A percentile compares a stretch with the other conserved stretches of the same genome.
phyloP scores from a whole-genome alignment of 2,329 filamentous ascomycete species.

The Aspergillus fijiensis region DNA sequence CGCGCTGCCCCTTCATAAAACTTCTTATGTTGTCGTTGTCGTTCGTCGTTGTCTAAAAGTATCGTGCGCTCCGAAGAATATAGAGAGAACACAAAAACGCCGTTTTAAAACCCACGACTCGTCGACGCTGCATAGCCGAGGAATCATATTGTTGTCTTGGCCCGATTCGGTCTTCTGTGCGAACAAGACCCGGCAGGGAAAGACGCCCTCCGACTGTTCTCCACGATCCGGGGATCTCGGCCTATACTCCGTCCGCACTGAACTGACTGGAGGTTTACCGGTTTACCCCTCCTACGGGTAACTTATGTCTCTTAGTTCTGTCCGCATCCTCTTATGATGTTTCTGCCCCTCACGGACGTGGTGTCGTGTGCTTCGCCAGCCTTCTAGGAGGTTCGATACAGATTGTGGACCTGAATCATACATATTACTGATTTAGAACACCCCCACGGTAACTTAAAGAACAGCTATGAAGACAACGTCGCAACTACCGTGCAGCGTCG shows the following conservation, averaged over 20 bases:
- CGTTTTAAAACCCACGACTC: not conserved
- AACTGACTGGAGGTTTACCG: not conserved
- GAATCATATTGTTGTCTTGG: not conserved
- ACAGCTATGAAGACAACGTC: not conserved
- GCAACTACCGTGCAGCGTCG: not conserved
- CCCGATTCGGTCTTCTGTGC: slow-evolving; percentile 15
- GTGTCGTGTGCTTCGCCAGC: not conserved
- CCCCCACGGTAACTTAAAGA: not conserved
- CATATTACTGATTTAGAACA: not conserved
- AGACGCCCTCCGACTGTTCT: not conserved
- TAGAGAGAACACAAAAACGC: too few relatives aligned
- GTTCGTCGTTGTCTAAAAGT: not conserved
- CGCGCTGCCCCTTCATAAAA: not conserved
- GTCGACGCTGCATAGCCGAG: not conserved
- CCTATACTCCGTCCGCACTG: not conserved
- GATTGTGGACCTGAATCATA: not conserved
- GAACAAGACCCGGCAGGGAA: slow-evolving; percentile 3
- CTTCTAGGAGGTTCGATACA: not conserved
- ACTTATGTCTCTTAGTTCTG: not conserved
- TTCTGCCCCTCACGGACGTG: not conserved
- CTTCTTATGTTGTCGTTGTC: not conserved
- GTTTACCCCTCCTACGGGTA: not conserved
- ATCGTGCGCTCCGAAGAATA: not conserved
- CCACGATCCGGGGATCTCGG: not conserved
- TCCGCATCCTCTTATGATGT: not conserved